Base-by-base conservation (phyloP, 768 basidiomycete species). In the Suillus occidentalis region DNA sequence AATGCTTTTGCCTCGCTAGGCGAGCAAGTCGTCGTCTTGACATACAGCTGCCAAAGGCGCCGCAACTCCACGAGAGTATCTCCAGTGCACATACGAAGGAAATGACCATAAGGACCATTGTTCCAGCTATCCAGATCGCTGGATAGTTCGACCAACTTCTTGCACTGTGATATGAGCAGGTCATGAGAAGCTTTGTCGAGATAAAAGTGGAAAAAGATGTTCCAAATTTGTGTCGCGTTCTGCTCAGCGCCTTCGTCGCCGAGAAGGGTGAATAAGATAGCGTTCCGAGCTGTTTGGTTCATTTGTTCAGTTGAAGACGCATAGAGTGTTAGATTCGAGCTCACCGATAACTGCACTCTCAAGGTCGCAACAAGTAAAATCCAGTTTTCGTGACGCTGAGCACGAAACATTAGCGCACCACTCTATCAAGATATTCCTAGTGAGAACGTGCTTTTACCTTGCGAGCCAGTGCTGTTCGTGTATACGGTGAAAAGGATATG, bases 401-500 rank as follows among this genome's bases (percentile, higher is more conserved):
- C 47, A n/a, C 14, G 31, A 22, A 58, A 42, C 12, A 42, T 59
- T 20, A 59, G 40, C 3, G 10, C 28, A 16, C 50, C 16, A 52
- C 16, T 16, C 14, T 6, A 12, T 65, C 20, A 61, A 28, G 10
- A 40, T n/a, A 18, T 16, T 39, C 3, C 14, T 12, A 10, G 7
- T 9, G 10, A 16, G 12, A n/a, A 28, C 1, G n/a, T 61, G 43
- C 37, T 12, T 3, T 39, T 39, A 45, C 42, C 28, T 49, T 40
- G 43, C 22, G 6, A 28, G 14, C 10, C 61, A 12, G 34, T 39
- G 13, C 36, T 40, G 52, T 71, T 67, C 2, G 67, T 34, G 55
- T 75, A 72, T 2, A 85, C 62, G 0, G 85, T 87, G 69, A 83
- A 85, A 16, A 88, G 63, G 12, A 87, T 80, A 61, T 80, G 84